These are phyloP conservation scores for Paramecium primaurelia DNA, from an alignment of 73 alveolate genomes.

Conservation along the genomic window DNA sequence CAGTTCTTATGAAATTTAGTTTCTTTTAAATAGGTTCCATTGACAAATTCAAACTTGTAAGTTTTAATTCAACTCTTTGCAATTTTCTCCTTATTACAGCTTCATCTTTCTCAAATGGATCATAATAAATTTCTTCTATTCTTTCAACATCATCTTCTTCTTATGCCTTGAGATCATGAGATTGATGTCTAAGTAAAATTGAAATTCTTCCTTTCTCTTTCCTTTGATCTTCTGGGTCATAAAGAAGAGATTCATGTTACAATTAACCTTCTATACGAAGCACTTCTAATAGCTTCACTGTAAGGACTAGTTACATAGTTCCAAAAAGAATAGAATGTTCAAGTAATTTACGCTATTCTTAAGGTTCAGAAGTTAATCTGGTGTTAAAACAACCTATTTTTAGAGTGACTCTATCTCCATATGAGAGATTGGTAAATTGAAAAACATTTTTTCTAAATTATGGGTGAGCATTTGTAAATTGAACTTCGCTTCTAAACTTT, in stretches of 20 bases:
- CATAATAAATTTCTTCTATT: constrained; percentile 76
- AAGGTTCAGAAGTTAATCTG: constrained; percentile 63
- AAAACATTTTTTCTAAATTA: constrained; percentile 72
- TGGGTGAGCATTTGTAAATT: constrained; percentile 57
- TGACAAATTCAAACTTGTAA: constrained; percentile 65
- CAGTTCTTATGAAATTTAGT: constrained; percentile 73
- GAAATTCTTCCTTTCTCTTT: constrained; percentile 76
- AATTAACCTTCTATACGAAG: constrained; percentile 70
- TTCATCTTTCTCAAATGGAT: constrained; percentile 79
- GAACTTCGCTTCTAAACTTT: constrained; percentile 76
- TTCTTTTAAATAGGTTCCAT: constrained; percentile 72
- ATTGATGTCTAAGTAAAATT: constrained; percentile 68
- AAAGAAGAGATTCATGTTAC: constrained; percentile 72
- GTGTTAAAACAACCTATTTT: constrained; percentile 76
- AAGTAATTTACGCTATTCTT: constrained; percentile 65
- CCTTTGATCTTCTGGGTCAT: constrained; percentile 65
- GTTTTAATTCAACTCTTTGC: constrained; percentile 68
- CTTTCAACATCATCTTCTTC: constrained; percentile 79
- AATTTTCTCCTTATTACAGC: constrained; percentile 71
- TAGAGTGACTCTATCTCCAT: constrained; percentile 74
- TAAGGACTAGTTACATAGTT: constrained; percentile 65
- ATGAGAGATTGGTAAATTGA: constrained; percentile 66
- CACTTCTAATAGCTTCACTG: constrained; percentile 68
- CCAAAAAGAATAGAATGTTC: constrained; percentile 74
- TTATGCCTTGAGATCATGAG: constrained; percentile 77